Evolutionary conservation across 106 monocot genomes (phyloP), one percentile per base, ranked within the genome.

Genomic region (Vanilla planifolia): DNA sequence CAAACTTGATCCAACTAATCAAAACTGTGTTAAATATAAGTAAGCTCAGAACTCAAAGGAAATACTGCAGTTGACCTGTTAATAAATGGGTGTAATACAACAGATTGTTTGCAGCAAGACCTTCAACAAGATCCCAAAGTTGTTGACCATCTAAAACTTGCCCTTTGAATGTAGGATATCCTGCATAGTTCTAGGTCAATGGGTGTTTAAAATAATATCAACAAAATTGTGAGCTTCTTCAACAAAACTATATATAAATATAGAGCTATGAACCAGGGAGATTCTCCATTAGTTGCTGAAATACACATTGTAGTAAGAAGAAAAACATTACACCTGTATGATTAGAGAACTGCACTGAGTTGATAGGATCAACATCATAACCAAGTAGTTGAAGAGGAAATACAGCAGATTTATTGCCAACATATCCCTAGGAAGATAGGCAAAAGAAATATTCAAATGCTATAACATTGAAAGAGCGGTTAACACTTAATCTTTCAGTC

Each of bases 371-470:
- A 62, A 98, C 98, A 71, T 98, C 98, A 75, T 80, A 98, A 48
- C 98, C 98, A 67, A 98, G 92, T 65, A 98, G 84, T 66, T 98
- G 98, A 76, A 98, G 88, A 43, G 98, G 98, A 78, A 98, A 98
- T 19, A 98, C 98, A 61, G 98, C 92, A 24, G 98, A 82, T 71
- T 98, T 98, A 68, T 98, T 98, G 58, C 98, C 98, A 64, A 98
- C 98, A 59, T 98, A 98, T 71, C 98, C 98, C 98, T 98, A 55
- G 10, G 16, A 43, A 48, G 43, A 43, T 52, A 0, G 35, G 37
- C 37, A 37, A 37, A 37, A 37, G 7, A 5, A 37, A 37, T 37
- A 5, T 5, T 5, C 37, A 37, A 10, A 5, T 10, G 5, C 10
- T 37, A 5, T 37, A 10, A 10, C 0, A 10, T 37, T 5, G 37